Evolutionary conservation across 2,329 filamentous ascomycete species (phyloP).

Genomic region (Neonectria sp.): DNA sequence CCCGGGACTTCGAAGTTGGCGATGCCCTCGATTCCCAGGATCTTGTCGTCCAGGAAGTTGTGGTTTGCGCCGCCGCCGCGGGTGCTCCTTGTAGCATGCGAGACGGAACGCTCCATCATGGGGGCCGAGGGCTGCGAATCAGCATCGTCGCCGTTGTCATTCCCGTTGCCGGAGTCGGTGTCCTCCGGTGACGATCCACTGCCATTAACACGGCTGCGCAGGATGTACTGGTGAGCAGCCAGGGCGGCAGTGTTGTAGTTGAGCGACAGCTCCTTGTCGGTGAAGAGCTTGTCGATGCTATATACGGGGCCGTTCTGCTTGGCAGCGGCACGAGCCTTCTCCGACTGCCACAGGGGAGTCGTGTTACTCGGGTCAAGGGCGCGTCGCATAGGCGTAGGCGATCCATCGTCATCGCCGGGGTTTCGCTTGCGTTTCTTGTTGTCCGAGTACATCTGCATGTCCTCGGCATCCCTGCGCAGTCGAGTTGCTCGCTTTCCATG

Average conservation of each 20-base stretch:
- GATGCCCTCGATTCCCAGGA: slow-evolving; percentile 73
- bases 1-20: slow-evolving; percentile 71
- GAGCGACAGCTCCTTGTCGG: slow-evolving; percentile 77
- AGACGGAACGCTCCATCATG: slow-evolving; percentile 75
- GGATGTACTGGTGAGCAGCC: slow-evolving; percentile 73
- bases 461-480: slow-evolving; percentile 73
- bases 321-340: slow-evolving; percentile 67
- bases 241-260: slow-evolving; percentile 75
- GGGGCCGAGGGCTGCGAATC: slow-evolving; percentile 65
- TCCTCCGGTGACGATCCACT: slow-evolving; percentile 65
- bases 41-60: slow-evolving; percentile 71
- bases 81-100: slow-evolving; percentile 75
- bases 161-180: slow-evolving; percentile 67
- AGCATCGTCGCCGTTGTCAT: slow-evolving; percentile 65
- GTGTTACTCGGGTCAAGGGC: slow-evolving; percentile 70
- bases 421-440: slow-evolving; percentile 76
- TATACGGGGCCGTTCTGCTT: slow-evolving; percentile 73
- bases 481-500: slow-evolving; percentile 76
- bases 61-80: slow-evolving; percentile 67
- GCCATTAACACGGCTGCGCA: slow-evolving; percentile 70
- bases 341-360: slow-evolving; percentile 75
- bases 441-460: slow-evolving; percentile 68
- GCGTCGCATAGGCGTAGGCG: slow-evolving; percentile 71
- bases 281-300: slow-evolving; percentile 79
- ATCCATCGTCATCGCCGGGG: slow-evolving; percentile 73